Evolutionary conservation across 495 filamentous ascomycete genomes (phyloP), one percentile per base, ranked within the genome.

Genomic region (Hypoxylon intermedium): DNA sequence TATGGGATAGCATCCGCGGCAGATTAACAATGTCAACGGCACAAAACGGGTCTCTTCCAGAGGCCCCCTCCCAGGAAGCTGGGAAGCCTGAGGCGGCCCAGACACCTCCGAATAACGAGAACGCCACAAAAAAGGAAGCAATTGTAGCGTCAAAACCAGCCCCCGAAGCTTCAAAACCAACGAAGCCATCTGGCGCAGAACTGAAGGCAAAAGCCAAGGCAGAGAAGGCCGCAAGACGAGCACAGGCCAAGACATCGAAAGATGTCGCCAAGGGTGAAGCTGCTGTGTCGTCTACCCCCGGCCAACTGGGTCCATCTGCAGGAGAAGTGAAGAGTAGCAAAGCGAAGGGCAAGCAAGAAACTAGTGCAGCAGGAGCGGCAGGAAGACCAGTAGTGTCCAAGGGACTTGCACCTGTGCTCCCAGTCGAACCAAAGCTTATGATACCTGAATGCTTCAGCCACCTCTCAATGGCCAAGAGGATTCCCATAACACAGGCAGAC

Each of bases 131-230:
- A 38, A 44, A 7, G 31, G 57, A 67, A 31, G 45, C 31, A n/a
- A 42, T 23, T 3, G 65, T 56, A 16, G 16, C 56, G 7, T 38
- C 69, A 7, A 65, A n/a, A n/a, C n/a, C n/a, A n/a, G n/a, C n/a
- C n/a, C n/a, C 24, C 24, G 24, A 26, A 18, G 18, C 57, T 7
- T 40, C 69, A 6, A 65, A 65, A 41, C 55, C 64, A 18, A 46
- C 72, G 45, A 73, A 90, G 53, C 78, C 85, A 47, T 85, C 85
- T 1, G 78, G 79, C 9, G 87, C 85, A 5, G 88, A 92, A 67
- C 65, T 91, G 67, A 94, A 93, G 68, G 89, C 88, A 46, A 82
- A 83, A 71, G 84, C 85, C 45, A 91, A 93, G 69, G 89, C 85
- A 9, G 89, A 94, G 63, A 93, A 92, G 70, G 83, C 83, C 44